Conservation (phyloP, 768 basidiomycete genomes). For the Lentinula detonsa region DNA sequence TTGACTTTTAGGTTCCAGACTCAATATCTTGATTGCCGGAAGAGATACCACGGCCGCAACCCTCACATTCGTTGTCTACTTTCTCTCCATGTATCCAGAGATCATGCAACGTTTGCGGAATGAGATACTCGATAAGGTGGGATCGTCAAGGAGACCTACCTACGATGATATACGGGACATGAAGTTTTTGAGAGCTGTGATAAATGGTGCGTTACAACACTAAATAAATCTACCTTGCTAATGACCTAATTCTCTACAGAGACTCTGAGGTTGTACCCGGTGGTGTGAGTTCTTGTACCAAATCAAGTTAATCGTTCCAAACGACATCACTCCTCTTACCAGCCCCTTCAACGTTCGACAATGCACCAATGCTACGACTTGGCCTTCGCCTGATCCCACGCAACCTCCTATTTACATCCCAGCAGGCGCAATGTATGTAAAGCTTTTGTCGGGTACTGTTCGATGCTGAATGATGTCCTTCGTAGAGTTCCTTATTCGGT, state of each 20-base stretch:
- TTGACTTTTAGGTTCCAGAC: constrained; percentile 12
- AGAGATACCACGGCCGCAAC: constrained; percentile 41
- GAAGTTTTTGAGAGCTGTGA: constrained; percentile 59
- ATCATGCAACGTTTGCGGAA: constrained; percentile 42
- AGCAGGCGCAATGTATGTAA: constrained; percentile 36
- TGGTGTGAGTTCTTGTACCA: constrained; percentile 28
- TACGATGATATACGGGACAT: constrained; percentile 54
- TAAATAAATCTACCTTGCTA: background rate
- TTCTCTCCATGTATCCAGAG: constrained; percentile 45
- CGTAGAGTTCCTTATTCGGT: constrained; percentile 46
- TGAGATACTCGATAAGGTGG: constrained; percentile 51
- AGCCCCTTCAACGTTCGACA: constrained; percentile 25
- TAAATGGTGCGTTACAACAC: constrained; percentile 42
- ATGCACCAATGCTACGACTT: constrained; percentile 40
- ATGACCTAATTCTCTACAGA: constrained; percentile 21
- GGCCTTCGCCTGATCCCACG: constrained; percentile 37
- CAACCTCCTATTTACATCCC: constrained; percentile 52
- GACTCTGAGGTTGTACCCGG: constrained; percentile 50
- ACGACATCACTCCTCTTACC: no score
- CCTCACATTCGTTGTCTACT: constrained; percentile 35
- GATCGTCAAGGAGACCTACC: constrained; percentile 39
- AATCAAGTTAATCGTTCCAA: no score
- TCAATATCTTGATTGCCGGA: constrained; percentile 45
- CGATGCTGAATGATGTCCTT: no score
- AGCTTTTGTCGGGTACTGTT: background rate